Percentiles rank a stretch among this genome's conserved stretches.
phyloP scores from a whole-genome alignment of 129 eudicot species.

The Helianthus annuus region DNA sequence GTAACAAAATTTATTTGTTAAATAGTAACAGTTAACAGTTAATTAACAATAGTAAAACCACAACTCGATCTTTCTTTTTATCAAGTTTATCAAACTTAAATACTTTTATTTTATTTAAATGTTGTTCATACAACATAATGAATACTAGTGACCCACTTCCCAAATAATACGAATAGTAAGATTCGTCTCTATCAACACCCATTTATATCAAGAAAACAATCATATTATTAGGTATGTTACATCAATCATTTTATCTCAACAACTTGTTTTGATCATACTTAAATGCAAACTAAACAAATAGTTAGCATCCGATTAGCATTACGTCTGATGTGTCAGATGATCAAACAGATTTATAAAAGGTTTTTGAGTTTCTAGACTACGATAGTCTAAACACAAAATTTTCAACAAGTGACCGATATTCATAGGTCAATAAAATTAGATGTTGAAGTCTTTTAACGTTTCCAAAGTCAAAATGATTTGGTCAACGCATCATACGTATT shows the following conservation, averaged over 20 bases:
- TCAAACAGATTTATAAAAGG: no score
- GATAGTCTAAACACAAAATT: not conserved
- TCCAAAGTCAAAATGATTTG: conserved; percentile 1
- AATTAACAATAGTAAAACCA: not conserved
- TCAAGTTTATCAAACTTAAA: not conserved
- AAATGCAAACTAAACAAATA: not conserved
- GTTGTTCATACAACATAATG: not conserved
- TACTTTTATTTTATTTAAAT: not conserved
- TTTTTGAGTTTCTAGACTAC: no score
- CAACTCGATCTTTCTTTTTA: no score
- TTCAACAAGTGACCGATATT: not conserved
- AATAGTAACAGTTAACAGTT: no score
- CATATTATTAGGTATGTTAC: not conserved
- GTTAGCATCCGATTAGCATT: no score
- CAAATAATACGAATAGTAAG: not conserved
- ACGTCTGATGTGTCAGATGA: no score
- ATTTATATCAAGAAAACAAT: not conserved
- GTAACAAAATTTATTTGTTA: no score
- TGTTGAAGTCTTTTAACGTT: not conserved
- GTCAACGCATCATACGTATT: not conserved
- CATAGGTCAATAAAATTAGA: not conserved
- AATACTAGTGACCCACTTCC: not conserved
- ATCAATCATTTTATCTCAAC: not conserved
- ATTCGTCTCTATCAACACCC: not conserved
- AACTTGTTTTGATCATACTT: not conserved